These are phyloP conservation scores for Rhynchospora breviuscula DNA, from an alignment of 176 grass and related monocot genomes.

Conservation along the genomic window DNA sequence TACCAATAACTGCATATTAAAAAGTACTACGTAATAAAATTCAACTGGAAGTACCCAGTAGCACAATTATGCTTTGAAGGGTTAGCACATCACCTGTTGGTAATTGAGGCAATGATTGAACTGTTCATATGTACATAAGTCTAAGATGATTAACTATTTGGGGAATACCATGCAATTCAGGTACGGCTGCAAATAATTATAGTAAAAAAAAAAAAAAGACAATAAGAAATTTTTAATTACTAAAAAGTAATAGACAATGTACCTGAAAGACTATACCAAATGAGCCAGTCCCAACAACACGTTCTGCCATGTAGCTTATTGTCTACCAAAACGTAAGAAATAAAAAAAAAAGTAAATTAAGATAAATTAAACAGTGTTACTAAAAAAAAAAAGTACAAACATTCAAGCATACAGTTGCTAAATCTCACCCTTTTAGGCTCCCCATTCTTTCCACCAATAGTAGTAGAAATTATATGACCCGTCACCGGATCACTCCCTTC, in stretches of 20 bases:
- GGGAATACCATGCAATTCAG: neutral
- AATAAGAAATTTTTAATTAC: neutral
- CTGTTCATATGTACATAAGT: neutral
- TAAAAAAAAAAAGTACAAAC: neutral
- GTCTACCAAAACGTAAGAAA: slow-evolving; percentile 41
- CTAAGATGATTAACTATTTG: neutral
- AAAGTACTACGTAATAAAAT: neutral
- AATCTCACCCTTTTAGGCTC: slow-evolving; percentile 71
- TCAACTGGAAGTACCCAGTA: neutral
- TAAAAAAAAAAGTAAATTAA: neutral
- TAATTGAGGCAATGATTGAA: neutral
- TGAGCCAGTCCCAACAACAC: slow-evolving; percentile 79
- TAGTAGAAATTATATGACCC: slow-evolving; percentile 89
- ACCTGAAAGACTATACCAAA: slow-evolving; percentile 94
- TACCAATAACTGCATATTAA: neutral
- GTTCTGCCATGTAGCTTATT: slow-evolving; percentile 93
- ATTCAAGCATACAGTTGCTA: neutral
- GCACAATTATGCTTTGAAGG: neutral
- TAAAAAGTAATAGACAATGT: neutral
- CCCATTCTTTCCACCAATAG: slow-evolving; percentile 86
- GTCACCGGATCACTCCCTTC: slow-evolving; percentile 58
- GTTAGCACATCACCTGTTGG: neutral
- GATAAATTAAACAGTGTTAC: neutral
- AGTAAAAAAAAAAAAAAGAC: neutral
- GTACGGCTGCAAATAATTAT: neutral